Conservation (phyloP, 495 filamentous ascomycete genomes). For the Neurospora discreta region DNA sequence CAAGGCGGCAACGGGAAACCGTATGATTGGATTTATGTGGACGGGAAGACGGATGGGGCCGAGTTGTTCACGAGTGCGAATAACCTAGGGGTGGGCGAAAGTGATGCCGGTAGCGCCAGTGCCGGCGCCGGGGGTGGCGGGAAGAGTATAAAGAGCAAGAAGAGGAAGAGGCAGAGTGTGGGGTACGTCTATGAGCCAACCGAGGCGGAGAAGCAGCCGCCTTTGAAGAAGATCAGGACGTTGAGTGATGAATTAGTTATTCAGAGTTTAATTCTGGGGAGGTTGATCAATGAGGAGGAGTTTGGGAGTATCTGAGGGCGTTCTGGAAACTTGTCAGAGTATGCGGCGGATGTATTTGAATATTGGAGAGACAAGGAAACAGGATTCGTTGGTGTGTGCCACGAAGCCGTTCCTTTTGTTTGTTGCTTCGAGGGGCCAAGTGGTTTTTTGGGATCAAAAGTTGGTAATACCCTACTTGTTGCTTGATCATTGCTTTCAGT, state of each 20-base stretch:
- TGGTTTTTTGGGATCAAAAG: too few relatives aligned
- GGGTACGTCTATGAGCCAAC: slow-evolving; percentile 11
- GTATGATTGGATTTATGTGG: slow-evolving; percentile 78
- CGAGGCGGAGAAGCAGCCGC: slow-evolving; percentile 11
- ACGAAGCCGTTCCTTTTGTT: too few relatives aligned
- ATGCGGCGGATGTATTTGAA: too few relatives aligned
- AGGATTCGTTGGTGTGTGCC: too few relatives aligned
- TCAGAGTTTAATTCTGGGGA: slow-evolving; percentile 85
- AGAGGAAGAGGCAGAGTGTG: slow-evolving; percentile 34
- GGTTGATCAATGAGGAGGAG: slow-evolving; percentile 53
- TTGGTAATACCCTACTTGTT: too few relatives aligned
- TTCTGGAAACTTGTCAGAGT: background rate
- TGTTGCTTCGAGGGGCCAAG: background rate
- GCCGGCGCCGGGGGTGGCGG: background rate
- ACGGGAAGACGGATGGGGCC: slow-evolving; percentile 30
- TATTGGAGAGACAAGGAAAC: too few relatives aligned
- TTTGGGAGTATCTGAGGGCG: slow-evolving; percentile 10
- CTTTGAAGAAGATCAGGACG: slow-evolving; percentile 41
- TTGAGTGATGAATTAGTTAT: slow-evolving; percentile 82
- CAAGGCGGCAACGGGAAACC: slow-evolving; percentile 20
- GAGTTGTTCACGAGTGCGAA: slow-evolving; percentile 13
- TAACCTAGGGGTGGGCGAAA: background rate
- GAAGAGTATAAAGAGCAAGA: slow-evolving; percentile 13
- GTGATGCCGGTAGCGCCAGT: background rate
- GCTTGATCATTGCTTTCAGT: too few relatives aligned